Base-by-base conservation (phyloP, 2,329 filamentous ascomycete species). In the Epichloe amarillans region DNA sequence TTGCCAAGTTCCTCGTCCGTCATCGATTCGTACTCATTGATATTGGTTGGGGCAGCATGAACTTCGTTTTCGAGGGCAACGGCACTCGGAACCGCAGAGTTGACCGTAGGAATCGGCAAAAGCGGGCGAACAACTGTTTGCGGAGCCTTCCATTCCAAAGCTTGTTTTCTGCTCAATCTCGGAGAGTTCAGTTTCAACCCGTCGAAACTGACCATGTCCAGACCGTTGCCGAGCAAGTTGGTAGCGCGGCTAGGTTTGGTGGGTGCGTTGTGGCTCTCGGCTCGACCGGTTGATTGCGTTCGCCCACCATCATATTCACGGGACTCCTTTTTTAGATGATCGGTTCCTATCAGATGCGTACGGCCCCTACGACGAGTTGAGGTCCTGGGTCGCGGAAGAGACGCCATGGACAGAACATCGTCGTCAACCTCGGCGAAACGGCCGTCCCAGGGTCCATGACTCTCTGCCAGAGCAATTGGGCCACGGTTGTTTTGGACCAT, bases 401-500 rank as follows among this genome's bases (percentile, higher is more conserved):
- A 52, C 17, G 50, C 55, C 43, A 43, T 44, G 21, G 56, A 45
- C n/a, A 61, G 43, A 43, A 62, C 57, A 50, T 62, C 58, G n/a
- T 57, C 57, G 14, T 60, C 56, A 19, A 63, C 54, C 21, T 55
- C 55, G 19, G 53, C 45, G 10, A 56, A 49, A 12, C 54, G 53
- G 15, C 47, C 50, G 23, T 59, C 56, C 52, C 57, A 57, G 7
- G 45, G 19, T n/a, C 42, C 35, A 33, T 59, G 56, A 46, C 57
- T 56, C 49, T 64, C 59, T n/a, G 53, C 57, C 46, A 64, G 52
- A 30, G 60, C 57, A 35, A 59, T 55, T 5, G 65, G 59, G 17
- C 60, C 61, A 26, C 61, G 62, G 30, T 61, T 61, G 30, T 55
- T 62, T 53, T 64, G 62, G 46, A 62, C 64, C 4, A 67, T 68